phyloP scores from a whole-genome alignment of 2,329 filamentous ascomycete species.

The Diplodia intermedia region DNA sequence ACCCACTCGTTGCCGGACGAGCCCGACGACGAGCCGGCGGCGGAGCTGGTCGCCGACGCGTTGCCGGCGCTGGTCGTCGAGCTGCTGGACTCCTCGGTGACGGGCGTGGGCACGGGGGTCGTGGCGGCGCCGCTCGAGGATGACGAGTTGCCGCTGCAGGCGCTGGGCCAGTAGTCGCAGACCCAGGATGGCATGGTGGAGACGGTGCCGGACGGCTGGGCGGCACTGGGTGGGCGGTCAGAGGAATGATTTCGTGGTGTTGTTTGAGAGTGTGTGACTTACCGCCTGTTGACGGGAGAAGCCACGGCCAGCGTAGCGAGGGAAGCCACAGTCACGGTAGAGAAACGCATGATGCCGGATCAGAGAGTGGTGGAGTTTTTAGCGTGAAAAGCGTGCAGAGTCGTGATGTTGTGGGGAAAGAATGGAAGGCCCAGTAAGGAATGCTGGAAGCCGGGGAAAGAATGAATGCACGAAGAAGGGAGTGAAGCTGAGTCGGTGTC shows the following conservation, averaged over 20 bases:
- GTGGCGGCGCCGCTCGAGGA: not conserved
- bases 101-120: not conserved
- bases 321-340: not conserved
- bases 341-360: slow-evolving; percentile 15
- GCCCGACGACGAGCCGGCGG: not conserved
- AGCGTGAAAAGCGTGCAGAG: not conserved
- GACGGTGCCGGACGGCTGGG: not conserved
- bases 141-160: not conserved
- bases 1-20: slow-evolving; percentile 10
- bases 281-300: not conserved
- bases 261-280: not conserved
- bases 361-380: too few relatives aligned
- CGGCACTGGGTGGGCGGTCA: not conserved
- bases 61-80: not conserved
- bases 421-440: slow-evolving; percentile 1
- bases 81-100: not conserved
- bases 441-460: not conserved
- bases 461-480: not conserved
- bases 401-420: not conserved
- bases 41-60: not conserved
- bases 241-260: not conserved
- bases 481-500: not conserved
- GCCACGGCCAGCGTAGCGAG: slow-evolving; percentile 18
- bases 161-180: slow-evolving; percentile 1
- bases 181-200: not conserved